These are phyloP conservation scores for Chaetomiaceae sp. DNA, from an alignment of 2,329 filamentous ascomycete genomes.

Conservation along the genomic window DNA sequence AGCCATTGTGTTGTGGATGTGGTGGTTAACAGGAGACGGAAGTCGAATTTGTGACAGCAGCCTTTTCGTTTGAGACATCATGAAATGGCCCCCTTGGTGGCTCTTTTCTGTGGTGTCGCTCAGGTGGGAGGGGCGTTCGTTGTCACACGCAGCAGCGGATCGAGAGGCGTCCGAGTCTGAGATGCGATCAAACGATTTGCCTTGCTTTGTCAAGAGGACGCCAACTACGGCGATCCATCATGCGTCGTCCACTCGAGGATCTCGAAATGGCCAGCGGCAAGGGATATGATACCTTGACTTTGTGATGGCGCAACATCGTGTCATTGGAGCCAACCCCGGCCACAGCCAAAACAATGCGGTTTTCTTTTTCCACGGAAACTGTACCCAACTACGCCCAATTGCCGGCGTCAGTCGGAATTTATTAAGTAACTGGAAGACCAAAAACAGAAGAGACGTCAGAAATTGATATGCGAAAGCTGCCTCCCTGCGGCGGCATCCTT, in stretches of 20 bases:
- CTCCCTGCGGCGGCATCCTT: too few species aligned
- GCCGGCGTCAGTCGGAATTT: slow-evolving; percentile 3
- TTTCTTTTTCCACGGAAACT: not conserved
- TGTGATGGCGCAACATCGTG: slow-evolving; percentile 7
- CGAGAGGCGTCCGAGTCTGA: not conserved
- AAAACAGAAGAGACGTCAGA: not conserved
- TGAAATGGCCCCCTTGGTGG: too few species aligned
- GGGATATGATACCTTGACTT: not conserved
- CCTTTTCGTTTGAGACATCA: too few species aligned
- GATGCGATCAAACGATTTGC: slow-evolving; percentile 4
- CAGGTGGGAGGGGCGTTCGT: too few species aligned
- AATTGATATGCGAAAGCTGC: too few species aligned
- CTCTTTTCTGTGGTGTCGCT: too few species aligned
- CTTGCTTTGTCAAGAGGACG: not conserved
- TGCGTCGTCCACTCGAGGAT: not conserved
- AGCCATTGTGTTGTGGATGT: too few species aligned
- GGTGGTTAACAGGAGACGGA: too few species aligned
- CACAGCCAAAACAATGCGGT: not conserved
- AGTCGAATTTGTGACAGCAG: too few species aligned
- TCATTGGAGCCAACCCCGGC: not conserved
- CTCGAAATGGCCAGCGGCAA: not conserved
- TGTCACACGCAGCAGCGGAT: slow-evolving; percentile 8
- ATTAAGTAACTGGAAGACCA: not conserved
- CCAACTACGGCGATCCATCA: not conserved
- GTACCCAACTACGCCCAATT: slow-evolving; percentile 4